Base-by-base conservation (phyloP, 2,329 filamentous ascomycete genomes). In the Fusarium lyarnte region DNA sequence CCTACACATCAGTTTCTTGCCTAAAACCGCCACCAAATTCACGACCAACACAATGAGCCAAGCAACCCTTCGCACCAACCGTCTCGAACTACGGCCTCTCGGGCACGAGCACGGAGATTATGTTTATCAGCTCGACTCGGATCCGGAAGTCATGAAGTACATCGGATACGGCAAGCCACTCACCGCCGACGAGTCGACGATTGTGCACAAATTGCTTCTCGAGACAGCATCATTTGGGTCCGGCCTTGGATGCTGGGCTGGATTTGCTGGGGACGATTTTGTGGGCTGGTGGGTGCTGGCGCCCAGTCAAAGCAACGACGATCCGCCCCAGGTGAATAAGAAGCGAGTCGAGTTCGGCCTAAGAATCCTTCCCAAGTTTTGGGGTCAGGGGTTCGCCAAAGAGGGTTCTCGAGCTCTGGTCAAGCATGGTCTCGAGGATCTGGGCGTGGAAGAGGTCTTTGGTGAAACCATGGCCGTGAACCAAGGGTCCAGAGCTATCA, bases 381-480 rank as follows among this genome's bases (percentile, higher is more conserved):
- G 78, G 79, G 67, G 77, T 3, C 74, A 75, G 36, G 79, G 79
- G 1, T 75, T 76, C 25, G 78, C 78, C 27, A 80, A 79, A 65
- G 78, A 80, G 57, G 79, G 78, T 8, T 76, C 77, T 2, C 63
- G 69, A 7, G 78, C 74, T 43, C 53, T 80, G 42, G 47, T 80
- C 25, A 77, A 72, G 51, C 73, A 80, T 47, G 79, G 76, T 6
- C 77, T 80, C 21, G 63, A 77, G 46, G 75, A 80, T 29, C 67
- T 80, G 7, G 67, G 66, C 14, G 52, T 79, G 25, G 57, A 66
- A 13, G 71, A 76, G 41, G 62, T 79, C 3, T 74, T 71, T 42
- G 78, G 74, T 12, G 76, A 79, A 53, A 80, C 78, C 21, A 80
- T 80, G 79, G 72, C 77, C 35, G 70, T 80, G 16, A 80, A 80